These are phyloP conservation scores for Pistacia integerrima DNA, from an alignment of 345 rosid genomes.

Conservation along the genomic window DNA sequence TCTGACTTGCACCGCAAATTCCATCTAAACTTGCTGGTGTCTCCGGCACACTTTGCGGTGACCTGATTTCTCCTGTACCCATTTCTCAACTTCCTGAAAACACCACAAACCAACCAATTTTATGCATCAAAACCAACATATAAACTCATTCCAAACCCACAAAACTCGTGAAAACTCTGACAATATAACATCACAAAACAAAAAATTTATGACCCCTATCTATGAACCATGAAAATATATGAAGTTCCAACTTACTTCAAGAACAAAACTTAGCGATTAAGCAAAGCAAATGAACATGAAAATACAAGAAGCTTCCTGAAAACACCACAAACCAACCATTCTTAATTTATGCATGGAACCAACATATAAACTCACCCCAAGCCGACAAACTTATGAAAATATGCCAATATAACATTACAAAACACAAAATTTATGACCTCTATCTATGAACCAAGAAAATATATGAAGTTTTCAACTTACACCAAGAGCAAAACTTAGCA, in stretches of 20 bases:
- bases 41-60: constrained; percentile 41
- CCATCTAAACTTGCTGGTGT: constrained; percentile 39
- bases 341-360: too few relatives aligned
- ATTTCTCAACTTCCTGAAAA: constrained; percentile 31
- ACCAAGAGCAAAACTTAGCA: neutral
- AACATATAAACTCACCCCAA: too few relatives aligned
- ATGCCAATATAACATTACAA: too few relatives aligned
- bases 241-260: too few relatives aligned
- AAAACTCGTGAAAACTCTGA: neutral
- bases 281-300: too few relatives aligned
- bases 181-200: neutral
- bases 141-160: neutral
- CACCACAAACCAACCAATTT: neutral
- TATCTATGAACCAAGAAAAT: neutral
- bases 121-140: neutral
- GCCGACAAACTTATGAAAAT: too few relatives aligned
- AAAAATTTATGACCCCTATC: neutral
- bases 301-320: too few relatives aligned
- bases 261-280: too few relatives aligned
- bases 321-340: too few relatives aligned
- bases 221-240: too few relatives aligned
- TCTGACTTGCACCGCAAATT: constrained; percentile 33
- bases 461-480: constrained; percentile 7
- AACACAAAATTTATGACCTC: neutral
- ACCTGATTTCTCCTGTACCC: constrained; percentile 64